These are phyloP conservation scores for Galerina marginata DNA, from an alignment of 768 basidiomycete genomes.

Conservation along the genomic window DNA sequence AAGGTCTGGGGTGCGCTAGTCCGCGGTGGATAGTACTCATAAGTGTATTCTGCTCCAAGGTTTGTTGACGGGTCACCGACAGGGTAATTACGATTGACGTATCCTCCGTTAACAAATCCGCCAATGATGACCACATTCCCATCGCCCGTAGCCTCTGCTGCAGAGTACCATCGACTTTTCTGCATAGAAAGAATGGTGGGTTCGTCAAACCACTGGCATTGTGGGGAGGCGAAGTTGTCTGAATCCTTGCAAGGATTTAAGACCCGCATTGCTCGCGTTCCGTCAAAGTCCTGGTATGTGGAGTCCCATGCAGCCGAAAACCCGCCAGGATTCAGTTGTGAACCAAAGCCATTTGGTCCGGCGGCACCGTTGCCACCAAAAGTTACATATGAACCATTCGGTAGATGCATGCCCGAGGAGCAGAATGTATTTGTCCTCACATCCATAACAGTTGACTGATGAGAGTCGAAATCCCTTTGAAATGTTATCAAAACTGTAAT, in stretches of 20 bases:
- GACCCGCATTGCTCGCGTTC: conserved; percentile 78
- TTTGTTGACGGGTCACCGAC: conserved; percentile 65
- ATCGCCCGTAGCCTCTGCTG: conserved; percentile 74
- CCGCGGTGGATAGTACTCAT: conserved; percentile 80
- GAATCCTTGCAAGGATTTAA: conserved; percentile 72
- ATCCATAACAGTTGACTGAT: conserved; percentile 69
- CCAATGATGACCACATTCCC: conserved; percentile 84
- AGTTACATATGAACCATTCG: conserved; percentile 76
- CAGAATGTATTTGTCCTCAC: conserved; percentile 79
- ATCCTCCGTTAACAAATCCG: conserved; percentile 79
- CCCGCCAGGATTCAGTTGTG: conserved; percentile 49
- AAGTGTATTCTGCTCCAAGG: conserved; percentile 80
- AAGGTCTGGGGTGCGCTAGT: conserved; percentile 53
- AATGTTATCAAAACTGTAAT: background rate
- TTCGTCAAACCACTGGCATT: conserved; percentile 80
- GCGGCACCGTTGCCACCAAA: conserved; percentile 84
- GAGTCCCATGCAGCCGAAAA: conserved; percentile 62
- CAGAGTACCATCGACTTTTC: conserved; percentile 78
- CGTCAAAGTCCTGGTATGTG: conserved; percentile 81
- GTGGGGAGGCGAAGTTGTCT: conserved; percentile 49
- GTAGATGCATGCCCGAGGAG: conserved; percentile 81
- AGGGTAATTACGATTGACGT: conserved; percentile 77
- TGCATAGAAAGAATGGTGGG: conserved; percentile 67
- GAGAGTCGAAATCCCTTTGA: conserved; percentile 64
- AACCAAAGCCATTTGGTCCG: conserved; percentile 67